Base-by-base conservation (phyloP, 306 rosid genomes). In the Senna siamea region DNA sequence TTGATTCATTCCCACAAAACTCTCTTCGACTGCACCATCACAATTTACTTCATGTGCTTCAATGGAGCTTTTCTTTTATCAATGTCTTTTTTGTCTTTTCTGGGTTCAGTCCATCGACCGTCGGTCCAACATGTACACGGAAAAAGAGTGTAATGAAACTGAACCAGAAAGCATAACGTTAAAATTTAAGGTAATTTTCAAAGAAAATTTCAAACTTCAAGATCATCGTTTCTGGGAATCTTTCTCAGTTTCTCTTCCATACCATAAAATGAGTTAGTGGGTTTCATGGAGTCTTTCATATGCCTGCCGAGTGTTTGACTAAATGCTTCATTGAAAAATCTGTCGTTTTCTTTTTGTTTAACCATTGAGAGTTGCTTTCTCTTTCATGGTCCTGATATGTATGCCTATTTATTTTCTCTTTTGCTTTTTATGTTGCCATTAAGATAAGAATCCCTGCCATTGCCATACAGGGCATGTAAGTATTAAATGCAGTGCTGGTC, bases 321-420 rank as follows among this genome's bases (percentile, higher is more conserved):
- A 35, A 9, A 15, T 60, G 66, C 28, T 10, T 35, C 66, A 9
- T 6, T 60, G 66, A 35, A 35, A 60, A 19, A n/a, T 60, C 66
- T 60, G 66, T 60, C 66, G 47, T 60, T 60, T 60, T 60, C 66
- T 35, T 46, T 60, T 43, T 1, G 4, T 34, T 60, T 35, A 32
- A 48, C 9, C 44, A 41, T 30, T 58, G 0, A 38, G 12, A 43
- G 9, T 6, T 11, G 43, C 66, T 35, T 35, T 60, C 66, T 1
- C 32, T 60, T 35, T 17, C 66, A 60, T 9, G 46, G 28, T 60
- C 34, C 15, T 58, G 47, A 14, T 60, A 17, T 35, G 19, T 35
- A 60, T 17, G 28, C 11, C 11, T 35, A 20, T 60, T 59, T 37
- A 37, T 37, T 37, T 34, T 34, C 28, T 8, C 47, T 35, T 37